phyloP scores from a whole-genome alignment of 768 basidiomycete genomes.

The Termitomyces sp. region DNA sequence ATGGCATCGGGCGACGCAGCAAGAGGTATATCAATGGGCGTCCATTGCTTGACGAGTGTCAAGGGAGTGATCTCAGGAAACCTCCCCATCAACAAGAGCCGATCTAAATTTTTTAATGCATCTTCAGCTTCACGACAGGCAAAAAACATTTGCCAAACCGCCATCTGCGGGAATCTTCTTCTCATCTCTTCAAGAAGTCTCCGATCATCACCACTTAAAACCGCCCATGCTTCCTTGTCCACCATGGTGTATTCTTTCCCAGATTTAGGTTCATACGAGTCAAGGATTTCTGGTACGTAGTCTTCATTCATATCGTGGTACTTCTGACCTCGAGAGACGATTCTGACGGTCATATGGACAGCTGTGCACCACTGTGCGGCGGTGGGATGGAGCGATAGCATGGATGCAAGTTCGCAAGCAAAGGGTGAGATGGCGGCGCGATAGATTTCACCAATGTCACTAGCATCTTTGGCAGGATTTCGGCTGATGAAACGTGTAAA shows the following conservation, averaged over 20 bases:
- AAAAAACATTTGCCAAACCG: conserved; percentile 6
- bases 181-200: background rate
- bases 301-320: background rate
- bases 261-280: background rate
- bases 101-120: background rate
- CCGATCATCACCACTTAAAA: background rate
- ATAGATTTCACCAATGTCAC: background rate
- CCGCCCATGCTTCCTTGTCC: background rate
- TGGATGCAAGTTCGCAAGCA: conserved; percentile 1
- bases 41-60: background rate
- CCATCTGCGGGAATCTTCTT: background rate
- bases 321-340: background rate
- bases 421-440: background rate
- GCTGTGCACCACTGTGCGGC: background rate
- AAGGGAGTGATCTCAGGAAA: background rate
- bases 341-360: background rate
- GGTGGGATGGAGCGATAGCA: background rate
- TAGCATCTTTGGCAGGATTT: no score
- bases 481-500: background rate
- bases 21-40: background rate
- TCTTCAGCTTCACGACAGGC: background rate
- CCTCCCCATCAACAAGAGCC: background rate
- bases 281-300: background rate
- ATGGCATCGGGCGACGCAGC: background rate
- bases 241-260: background rate